Base-by-base conservation (phyloP, 345 rosid genomes). In the Schrenkiella parvula region DNA sequence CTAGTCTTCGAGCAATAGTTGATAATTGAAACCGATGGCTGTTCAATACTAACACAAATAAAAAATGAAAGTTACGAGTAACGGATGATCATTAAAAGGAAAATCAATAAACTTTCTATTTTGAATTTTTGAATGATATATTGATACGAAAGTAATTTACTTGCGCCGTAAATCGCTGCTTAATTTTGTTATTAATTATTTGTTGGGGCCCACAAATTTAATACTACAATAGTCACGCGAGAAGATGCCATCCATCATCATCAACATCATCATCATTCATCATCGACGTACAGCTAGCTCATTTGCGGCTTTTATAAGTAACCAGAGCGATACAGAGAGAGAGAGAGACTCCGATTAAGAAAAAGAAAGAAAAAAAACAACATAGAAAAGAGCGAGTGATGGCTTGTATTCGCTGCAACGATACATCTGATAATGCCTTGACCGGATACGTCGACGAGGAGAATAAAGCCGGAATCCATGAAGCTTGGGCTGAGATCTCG, bases 301-400 rank as follows among this genome's bases (percentile, higher is more conserved):
- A 56, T 56, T n/a, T 22, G 35, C 69, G 53, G 62, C 55, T 52
- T 18, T 31, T 62, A 63, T 72, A 72, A 72, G 54, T 39, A 72
- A 62, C 52, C 53, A 72, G 17, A 39, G 15, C 54, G 23, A 9
- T 29, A 28, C 37, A 25, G 13, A 38, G 43, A 39, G 10, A 23
- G 37, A 22, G 15, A 71, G 21, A 28, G 1, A n/a, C n/a, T n/a
- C n/a, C n/a, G n/a, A n/a, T n/a, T n/a, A n/a, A n/a, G n/a, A n/a
- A n/a, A n/a, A n/a, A n/a, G n/a, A n/a, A n/a, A n/a, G n/a, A n/a
- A n/a, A n/a, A n/a, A n/a, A n/a, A n/a, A n/a, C n/a, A n/a, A n/a
- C n/a, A n/a, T n/a, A n/a, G 15, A 44, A 31, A 26, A 35, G 52
- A 68, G 54, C 31, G 64, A 68, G 32, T 32, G 26, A 69, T 71